Base-by-base conservation (phyloP, 768 basidiomycete species). In the Strobilomyces dryophilus region DNA sequence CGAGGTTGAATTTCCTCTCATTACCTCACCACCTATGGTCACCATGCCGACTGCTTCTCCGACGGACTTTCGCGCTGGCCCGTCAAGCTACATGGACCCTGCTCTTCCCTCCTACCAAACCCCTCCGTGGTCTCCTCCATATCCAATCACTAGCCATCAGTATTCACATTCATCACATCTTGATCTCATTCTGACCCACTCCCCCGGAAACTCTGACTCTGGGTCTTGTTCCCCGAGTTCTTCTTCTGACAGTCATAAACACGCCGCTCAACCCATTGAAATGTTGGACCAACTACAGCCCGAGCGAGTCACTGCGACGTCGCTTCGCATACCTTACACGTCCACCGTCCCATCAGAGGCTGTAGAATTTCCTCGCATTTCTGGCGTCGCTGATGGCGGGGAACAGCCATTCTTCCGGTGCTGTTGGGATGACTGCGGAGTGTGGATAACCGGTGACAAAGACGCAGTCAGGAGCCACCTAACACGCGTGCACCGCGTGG, bases 391-490 rank as follows among this genome's bases (percentile, higher is more conserved):
- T 27, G 15, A 14, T 3, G 10, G 6, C 17, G 14, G 2, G 17
- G 53, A 54, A 0, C 15, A 5, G 0, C n/a, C 14, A 0, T 67
- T 66, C 42, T 66, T 62, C 47, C 51, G 20, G 17, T 66, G 65
- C 27, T 32, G 31, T 9, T 64, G 62, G 60, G 26, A 24, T 5
- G 14, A 20, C 29, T 66, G 65, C 5, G 40, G 53, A 0, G 39
- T 43, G 1, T 66, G 65, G 65, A 58, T 66, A 44, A 47, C 65
- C 3, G 52, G 50, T 8, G 52, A 58, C 2, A 55, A 52, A 26
- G 58, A 51, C 21, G 51, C 47, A 1, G 37, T 67, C 27, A 56
- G 37, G 39, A 9, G 29, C 26, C 65, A 66, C 39, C 31, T 66
- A 15, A 14, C 17, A 3, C 18, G 24, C 47, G 9, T 7, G 15